These are phyloP conservation scores for Cyberlindnera galapagoensis DNA, from an alignment of 805 yeast genomes.

Conservation along the genomic window DNA sequence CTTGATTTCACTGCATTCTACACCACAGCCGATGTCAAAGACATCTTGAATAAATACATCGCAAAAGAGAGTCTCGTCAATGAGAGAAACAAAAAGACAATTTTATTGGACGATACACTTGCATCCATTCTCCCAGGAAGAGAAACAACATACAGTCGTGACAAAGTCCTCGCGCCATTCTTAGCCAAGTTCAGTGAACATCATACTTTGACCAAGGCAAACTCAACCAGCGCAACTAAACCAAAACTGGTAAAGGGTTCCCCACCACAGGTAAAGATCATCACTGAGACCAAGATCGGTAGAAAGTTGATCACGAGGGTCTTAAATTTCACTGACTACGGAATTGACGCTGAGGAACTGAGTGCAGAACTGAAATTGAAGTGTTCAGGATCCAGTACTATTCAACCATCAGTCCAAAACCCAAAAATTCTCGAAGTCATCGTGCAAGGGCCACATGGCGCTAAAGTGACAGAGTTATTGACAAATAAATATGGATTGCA, in stretches of 20 bases:
- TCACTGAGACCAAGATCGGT: slow-evolving; percentile 74
- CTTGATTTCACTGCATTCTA: slow-evolving; percentile 36
- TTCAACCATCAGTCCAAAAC: slow-evolving; percentile 51
- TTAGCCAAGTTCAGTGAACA: slow-evolving; percentile 40
- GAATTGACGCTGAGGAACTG: slow-evolving; percentile 55
- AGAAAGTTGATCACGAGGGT: slow-evolving; percentile 74
- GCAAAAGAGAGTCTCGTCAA: slow-evolving; percentile 43
- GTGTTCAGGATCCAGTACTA: slow-evolving; percentile 86
- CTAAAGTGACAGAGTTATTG: slow-evolving; percentile 51
- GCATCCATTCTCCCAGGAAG: slow-evolving; percentile 32
- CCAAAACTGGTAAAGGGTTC: slow-evolving; percentile 49
- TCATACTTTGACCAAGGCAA: slow-evolving; percentile 38
- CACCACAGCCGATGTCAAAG: slow-evolving; percentile 47
- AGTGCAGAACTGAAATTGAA: slow-evolving; percentile 65
- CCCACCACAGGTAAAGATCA: slow-evolving; percentile 58
- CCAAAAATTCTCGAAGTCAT: slow-evolving; percentile 60
- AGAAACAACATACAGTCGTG: slow-evolving; percentile 26
- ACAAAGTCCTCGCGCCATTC: slow-evolving; percentile 36
- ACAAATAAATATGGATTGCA: slow-evolving; percentile 56
- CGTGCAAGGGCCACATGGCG: slow-evolving; percentile 88
- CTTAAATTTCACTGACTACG: slow-evolving; percentile 60
- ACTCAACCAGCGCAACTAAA: slow-evolving; percentile 33
- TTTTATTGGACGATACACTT: slow-evolving; percentile 51
- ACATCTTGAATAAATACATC: slow-evolving; percentile 51
- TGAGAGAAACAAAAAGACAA: slow-evolving; percentile 42